Evolutionary conservation across 2,329 filamentous ascomycete species (phyloP).

Genomic region (Paramyrothecium roridum): DNA sequence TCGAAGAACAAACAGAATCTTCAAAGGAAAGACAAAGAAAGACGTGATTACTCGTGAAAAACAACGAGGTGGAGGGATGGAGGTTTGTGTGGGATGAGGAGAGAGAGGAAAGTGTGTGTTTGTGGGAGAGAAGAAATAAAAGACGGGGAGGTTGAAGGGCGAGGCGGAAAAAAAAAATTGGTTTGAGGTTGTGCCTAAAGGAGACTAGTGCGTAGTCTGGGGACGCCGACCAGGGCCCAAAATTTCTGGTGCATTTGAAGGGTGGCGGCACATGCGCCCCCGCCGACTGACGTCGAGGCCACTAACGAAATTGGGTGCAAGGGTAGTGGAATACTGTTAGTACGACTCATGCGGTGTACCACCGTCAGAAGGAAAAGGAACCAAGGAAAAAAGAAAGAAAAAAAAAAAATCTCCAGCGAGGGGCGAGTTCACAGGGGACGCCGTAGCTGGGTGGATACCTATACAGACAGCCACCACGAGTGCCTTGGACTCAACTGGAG

Average conservation of each 20-base stretch:
- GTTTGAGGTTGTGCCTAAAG: constrained; percentile 24
- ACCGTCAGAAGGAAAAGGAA: background rate
- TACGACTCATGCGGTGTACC: background rate
- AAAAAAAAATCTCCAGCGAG: background rate
- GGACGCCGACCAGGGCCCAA: background rate
- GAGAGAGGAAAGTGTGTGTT: constrained; percentile 21
- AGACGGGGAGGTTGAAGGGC: constrained; percentile 19
- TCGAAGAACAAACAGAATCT: constrained; percentile 41
- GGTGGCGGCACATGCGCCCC: too few relatives aligned
- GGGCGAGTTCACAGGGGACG: background rate
- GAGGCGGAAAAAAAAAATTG: constrained; percentile 33
- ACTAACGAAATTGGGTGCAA: background rate
- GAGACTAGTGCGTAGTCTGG: constrained; percentile 23
- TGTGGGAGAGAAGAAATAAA: constrained; percentile 29
- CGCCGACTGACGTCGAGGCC: background rate
- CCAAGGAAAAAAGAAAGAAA: background rate
- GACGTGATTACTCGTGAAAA: constrained; percentile 26
- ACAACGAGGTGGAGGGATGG: constrained; percentile 26
- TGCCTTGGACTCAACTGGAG: background rate
- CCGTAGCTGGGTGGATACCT: background rate
- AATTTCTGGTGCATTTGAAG: background rate
- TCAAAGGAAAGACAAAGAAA: constrained; percentile 44
- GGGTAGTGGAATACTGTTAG: background rate
- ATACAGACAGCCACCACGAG: background rate
- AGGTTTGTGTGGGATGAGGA: constrained; percentile 18